Percentiles rank a stretch among this genome's conserved stretches.
phyloP scores from a whole-genome alignment of 2,329 filamentous ascomycete genomes.

The Aspergillus flavus region DNA sequence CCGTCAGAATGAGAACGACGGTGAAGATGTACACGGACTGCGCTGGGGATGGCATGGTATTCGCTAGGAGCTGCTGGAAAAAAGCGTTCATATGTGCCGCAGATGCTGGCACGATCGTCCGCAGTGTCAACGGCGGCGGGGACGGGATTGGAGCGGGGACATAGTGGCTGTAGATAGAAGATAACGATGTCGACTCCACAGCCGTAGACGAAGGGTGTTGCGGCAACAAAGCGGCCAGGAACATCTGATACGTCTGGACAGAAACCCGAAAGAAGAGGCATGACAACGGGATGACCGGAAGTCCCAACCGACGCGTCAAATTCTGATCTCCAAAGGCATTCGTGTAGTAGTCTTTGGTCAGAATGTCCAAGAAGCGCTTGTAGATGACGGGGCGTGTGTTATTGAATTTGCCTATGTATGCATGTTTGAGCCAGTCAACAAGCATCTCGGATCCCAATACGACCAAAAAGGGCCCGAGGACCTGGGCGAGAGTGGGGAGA shows the following conservation, averaged over 20 bases:
- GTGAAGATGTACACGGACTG: conserved; percentile 57
- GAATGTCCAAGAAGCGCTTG: conserved; percentile 82
- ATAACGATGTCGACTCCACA: conserved; percentile 40
- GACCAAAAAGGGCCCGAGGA: conserved; percentile 88
- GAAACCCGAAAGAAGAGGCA: conserved; percentile 93
- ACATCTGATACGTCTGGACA: conserved; percentile 97
- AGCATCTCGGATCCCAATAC: conserved; percentile 96
- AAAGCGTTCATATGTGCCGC: conserved; percentile 46
- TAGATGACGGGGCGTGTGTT: conserved; percentile 92
- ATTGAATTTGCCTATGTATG: conserved; percentile 98
- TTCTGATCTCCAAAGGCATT: conserved; percentile 92
- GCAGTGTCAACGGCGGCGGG: conserved; percentile 62
- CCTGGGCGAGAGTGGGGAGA: conserved; percentile 64
- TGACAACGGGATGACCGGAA: conserved; percentile 88
- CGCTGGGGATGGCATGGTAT: conserved; percentile 45
- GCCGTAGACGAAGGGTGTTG: conserved; percentile 60
- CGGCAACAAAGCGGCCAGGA: conserved; percentile 82
- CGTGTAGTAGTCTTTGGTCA: conserved; percentile 97
- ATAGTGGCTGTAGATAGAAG: conserved; percentile 50
- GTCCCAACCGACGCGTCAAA: conserved; percentile 81
- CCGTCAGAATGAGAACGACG: conserved; percentile 79
- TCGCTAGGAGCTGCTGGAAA: conserved; percentile 44
- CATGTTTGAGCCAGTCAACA: conserved; percentile 95
- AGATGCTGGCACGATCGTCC: conserved; percentile 59
- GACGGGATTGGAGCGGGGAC: conserved; percentile 66